These are phyloP conservation scores for Talaromyces sp. DNA, from an alignment of 2,329 filamentous ascomycete genomes.

Conservation along the genomic window DNA sequence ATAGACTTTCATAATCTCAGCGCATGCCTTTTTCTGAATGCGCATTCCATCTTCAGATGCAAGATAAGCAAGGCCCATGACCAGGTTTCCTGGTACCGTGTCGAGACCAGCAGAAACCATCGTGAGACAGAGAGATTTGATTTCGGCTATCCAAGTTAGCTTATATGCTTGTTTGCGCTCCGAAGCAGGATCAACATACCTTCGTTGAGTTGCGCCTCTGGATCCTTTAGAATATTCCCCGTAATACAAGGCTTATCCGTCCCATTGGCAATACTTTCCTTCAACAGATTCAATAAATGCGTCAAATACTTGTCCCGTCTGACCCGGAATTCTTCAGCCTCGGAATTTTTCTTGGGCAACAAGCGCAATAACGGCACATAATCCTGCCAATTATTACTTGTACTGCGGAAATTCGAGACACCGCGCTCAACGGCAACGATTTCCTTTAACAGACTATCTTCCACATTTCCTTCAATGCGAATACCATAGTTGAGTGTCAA, in stretches of 20 bases:
- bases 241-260: conserved; percentile 67
- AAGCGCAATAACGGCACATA: conserved; percentile 74
- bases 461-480: conserved; percentile 67
- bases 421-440: conserved; percentile 73
- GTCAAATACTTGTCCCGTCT: conserved; percentile 66
- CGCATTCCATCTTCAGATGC: conserved; percentile 64
- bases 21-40: conserved; percentile 67
- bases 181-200: conserved; percentile 40
- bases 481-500: conserved; percentile 77
- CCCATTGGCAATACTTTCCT: conserved; percentile 59
- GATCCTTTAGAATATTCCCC: conserved; percentile 67
- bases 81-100: conserved; percentile 74
- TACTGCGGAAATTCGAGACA: conserved; percentile 72
- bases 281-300: conserved; percentile 57
- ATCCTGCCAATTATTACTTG: conserved; percentile 80
- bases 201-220: conserved; percentile 65
- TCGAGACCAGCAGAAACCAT: conserved; percentile 81
- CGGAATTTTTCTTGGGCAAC: conserved; percentile 58
- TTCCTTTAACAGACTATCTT: conserved; percentile 66
- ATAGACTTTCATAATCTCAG: conserved; percentile 68
- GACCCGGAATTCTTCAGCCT: conserved; percentile 63
- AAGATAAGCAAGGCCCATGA: conserved; percentile 75
- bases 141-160: conserved; percentile 54
- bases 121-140: conserved; percentile 76
- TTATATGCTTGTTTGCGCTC: background rate